phyloP scores from a whole-genome alignment of 345 rosid genomes.

The Xanthoceras sorbifolium region DNA sequence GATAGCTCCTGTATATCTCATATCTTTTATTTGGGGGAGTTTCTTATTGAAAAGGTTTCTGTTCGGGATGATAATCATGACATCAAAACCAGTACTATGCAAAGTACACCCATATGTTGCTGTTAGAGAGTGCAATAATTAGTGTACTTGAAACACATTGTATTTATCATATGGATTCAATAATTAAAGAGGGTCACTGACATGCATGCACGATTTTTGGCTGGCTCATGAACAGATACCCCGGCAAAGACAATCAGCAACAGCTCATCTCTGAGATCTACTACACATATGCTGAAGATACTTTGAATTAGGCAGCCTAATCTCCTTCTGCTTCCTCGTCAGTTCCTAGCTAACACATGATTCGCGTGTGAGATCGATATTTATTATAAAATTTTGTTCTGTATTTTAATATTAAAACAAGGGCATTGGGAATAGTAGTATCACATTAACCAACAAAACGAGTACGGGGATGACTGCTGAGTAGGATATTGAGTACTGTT shows the following conservation, averaged over 20 bases:
- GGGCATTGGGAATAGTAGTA: background rate
- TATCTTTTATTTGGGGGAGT: background rate
- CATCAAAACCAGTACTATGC: background rate
- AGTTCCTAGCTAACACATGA: slow-evolving; percentile 19
- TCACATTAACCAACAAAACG: too few relatives aligned
- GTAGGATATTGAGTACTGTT: background rate
- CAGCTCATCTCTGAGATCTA: slow-evolving; percentile 42
- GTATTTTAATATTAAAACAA: background rate
- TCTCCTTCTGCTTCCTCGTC: slow-evolving; percentile 20
- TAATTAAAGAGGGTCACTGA: background rate
- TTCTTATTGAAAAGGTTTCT: background rate
- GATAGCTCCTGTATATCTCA: too few relatives aligned
- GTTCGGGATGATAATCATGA: background rate
- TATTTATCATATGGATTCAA: too few relatives aligned
- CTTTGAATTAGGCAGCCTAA: slow-evolving; percentile 21
- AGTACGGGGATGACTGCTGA: background rate
- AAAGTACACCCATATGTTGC: background rate
- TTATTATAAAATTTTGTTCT: background rate
- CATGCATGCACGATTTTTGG: background rate
- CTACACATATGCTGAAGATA: background rate
- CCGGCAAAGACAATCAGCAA: slow-evolving; percentile 16
- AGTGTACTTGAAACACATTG: too few relatives aligned
- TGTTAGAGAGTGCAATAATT: background rate
- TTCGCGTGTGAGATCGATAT: slow-evolving; percentile 1
- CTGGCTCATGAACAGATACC: slow-evolving; percentile 22